phyloP scores from a whole-genome alignment of 345 rosid species.

The Gossypium ekmanianum region DNA sequence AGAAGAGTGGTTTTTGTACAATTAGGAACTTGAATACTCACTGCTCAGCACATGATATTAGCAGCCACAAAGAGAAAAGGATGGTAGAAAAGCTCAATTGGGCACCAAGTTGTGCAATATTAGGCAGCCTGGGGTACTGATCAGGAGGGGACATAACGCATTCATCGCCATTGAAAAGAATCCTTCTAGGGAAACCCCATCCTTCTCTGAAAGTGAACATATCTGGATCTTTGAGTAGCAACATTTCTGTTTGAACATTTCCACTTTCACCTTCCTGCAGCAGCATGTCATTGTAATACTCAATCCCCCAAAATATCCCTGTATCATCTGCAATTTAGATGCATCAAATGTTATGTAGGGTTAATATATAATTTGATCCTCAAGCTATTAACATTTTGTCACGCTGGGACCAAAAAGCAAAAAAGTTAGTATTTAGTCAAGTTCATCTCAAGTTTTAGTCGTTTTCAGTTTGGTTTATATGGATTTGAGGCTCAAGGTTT shows the following conservation, averaged over 20 bases:
- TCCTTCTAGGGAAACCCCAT: constrained; percentile 82
- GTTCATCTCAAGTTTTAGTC: too few relatives aligned
- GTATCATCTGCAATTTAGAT: constrained; percentile 52
- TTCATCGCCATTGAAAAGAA: constrained; percentile 77
- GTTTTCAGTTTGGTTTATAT: too few relatives aligned
- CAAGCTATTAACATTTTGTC: too few relatives aligned
- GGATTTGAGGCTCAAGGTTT: too few relatives aligned
- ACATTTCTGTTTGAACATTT: constrained; percentile 66
- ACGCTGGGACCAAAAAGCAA: too few relatives aligned
- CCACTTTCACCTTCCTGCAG: constrained; percentile 60
- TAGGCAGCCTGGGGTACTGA: constrained; percentile 66
- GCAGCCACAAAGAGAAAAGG: constrained; percentile 17
- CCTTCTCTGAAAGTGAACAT: constrained; percentile 63
- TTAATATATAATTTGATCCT: not conserved
- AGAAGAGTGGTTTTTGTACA: not conserved
- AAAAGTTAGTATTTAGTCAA: too few relatives aligned
- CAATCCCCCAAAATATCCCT: constrained; percentile 79
- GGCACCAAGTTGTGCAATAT: constrained; percentile 12
- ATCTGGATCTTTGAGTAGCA: constrained; percentile 53
- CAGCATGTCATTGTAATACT: constrained; percentile 66
- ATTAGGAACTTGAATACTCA: not conserved
- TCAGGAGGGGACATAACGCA: constrained; percentile 90
- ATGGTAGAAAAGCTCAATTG: constrained; percentile 6
- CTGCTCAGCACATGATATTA: constrained; percentile 4
- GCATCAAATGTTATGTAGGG: not conserved